Evolutionary conservation across 495 filamentous ascomycete genomes (phyloP).

Genomic region (Aspergillus affinis): DNA sequence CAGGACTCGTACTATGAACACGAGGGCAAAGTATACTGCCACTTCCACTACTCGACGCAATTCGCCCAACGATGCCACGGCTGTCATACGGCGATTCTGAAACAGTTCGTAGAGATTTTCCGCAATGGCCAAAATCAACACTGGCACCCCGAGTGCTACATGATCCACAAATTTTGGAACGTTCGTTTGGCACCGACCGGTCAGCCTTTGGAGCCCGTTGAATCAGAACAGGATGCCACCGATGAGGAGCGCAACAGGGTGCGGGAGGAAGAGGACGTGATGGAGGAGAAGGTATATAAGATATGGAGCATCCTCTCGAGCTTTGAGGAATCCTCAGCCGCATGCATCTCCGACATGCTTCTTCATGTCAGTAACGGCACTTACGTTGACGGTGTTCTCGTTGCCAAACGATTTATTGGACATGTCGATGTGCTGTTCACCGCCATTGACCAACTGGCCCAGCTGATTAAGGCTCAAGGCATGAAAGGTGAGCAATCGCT

Average conservation of each 20-base stretch:
- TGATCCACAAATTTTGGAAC: constrained; percentile 99
- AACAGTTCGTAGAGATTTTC: constrained; percentile 99
- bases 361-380: constrained; percentile 98
- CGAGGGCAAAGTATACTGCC: constrained; percentile 93
- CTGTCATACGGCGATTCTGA: constrained; percentile 96
- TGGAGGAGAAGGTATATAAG: constrained; percentile 96
- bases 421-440: constrained; percentile 93
- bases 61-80: constrained; percentile 96
- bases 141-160: constrained; percentile 99
- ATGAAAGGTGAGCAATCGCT: constrained; percentile 64
- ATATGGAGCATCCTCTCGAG: constrained; percentile 98
- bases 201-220: constrained; percentile 47
- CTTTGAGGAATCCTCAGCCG: constrained; percentile 96
- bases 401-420: constrained; percentile 95
- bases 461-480: constrained; percentile 63
- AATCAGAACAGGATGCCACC: constrained; percentile 61
- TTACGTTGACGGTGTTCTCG: constrained; percentile 90
- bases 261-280: constrained; percentile 81
- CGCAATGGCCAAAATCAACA: constrained; percentile 97
- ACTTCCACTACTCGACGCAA: constrained; percentile 97
- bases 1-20: constrained; percentile 99
- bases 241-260: constrained; percentile 73
- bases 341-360: constrained; percentile 99
- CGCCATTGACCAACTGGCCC: constrained; percentile 82
- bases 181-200: constrained; percentile 72